These are phyloP conservation scores for Ligustrum vulgare DNA, from an alignment of 257 asterid species.

Conservation along the genomic window DNA sequence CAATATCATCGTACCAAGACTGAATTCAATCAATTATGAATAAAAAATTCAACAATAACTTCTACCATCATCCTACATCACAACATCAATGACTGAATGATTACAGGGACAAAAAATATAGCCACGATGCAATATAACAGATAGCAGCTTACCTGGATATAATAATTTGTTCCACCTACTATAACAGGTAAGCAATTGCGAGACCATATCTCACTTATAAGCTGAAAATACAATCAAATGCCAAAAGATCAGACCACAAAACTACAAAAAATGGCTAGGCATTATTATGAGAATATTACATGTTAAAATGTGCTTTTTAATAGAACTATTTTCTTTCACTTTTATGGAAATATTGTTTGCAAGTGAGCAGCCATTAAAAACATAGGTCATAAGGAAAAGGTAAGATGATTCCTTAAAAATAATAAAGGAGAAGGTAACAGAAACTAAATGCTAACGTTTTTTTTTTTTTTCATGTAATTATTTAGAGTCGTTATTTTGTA, in stretches of 20 bases:
- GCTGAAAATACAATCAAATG: constrained; percentile 41
- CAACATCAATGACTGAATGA: constrained; percentile 5
- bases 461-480: background rate
- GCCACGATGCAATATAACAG: background rate
- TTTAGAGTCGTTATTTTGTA: background rate
- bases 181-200: constrained; percentile 79
- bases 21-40: no score
- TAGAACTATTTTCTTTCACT: background rate
- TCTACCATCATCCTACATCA: background rate
- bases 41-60: background rate
- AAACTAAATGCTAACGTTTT: background rate
- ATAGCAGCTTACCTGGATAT: constrained; percentile 74
- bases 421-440: background rate
- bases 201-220: constrained; percentile 72
- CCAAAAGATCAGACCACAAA: constrained; percentile 27
- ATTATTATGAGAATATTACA: constrained; percentile 4
- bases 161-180: constrained; percentile 98
- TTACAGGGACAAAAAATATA: background rate
- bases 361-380: background rate
- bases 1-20: no score
- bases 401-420: background rate
- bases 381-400: background rate
- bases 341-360: background rate
- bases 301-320: background rate
- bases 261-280: background rate